These are phyloP conservation scores for Paramyrothecium roridum DNA, from an alignment of 2,329 filamentous ascomycete species.

Conservation along the genomic window DNA sequence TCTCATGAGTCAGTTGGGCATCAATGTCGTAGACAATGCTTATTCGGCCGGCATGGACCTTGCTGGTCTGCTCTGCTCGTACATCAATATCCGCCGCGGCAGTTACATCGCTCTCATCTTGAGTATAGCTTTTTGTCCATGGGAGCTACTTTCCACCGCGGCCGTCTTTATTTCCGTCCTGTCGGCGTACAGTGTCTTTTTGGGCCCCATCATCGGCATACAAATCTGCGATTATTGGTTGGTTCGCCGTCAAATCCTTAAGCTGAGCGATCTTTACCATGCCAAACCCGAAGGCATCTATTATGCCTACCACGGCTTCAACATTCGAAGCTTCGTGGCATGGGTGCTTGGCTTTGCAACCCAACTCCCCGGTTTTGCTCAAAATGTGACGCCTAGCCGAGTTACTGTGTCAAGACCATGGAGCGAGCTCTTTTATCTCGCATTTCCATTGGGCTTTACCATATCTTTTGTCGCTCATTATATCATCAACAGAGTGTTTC, in stretches of 20 bases:
- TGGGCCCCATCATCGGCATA: constrained; percentile 22
- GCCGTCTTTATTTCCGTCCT: constrained; percentile 20
- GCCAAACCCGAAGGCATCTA: constrained; percentile 1
- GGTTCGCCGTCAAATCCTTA: constrained; percentile 27
- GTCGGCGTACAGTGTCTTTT: constrained; percentile 22
- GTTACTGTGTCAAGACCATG: background rate
- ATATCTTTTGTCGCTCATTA: constrained; percentile 3
- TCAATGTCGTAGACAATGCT: constrained; percentile 21
- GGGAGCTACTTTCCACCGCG: constrained; percentile 24
- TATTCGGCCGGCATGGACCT: constrained; percentile 26
- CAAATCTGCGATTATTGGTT: constrained; percentile 26
- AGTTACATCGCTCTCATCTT: constrained; percentile 17
- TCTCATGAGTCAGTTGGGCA: too few relatives aligned
- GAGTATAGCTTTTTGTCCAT: constrained; percentile 23
- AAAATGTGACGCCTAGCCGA: background rate
- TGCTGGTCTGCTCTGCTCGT: constrained; percentile 20
- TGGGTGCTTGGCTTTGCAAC: constrained; percentile 5
- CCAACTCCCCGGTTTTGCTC: background rate
- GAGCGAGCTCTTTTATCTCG: background rate
- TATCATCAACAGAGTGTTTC: constrained; percentile 3
- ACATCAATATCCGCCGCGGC: constrained; percentile 22
- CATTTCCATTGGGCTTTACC: constrained; percentile 1
- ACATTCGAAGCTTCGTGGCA: background rate
- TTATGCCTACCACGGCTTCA: constrained; percentile 2
- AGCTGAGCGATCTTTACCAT: constrained; percentile 31